Conservation (phyloP, 768 basidiomycete species). For the Strobilomyces echinocephalus region DNA sequence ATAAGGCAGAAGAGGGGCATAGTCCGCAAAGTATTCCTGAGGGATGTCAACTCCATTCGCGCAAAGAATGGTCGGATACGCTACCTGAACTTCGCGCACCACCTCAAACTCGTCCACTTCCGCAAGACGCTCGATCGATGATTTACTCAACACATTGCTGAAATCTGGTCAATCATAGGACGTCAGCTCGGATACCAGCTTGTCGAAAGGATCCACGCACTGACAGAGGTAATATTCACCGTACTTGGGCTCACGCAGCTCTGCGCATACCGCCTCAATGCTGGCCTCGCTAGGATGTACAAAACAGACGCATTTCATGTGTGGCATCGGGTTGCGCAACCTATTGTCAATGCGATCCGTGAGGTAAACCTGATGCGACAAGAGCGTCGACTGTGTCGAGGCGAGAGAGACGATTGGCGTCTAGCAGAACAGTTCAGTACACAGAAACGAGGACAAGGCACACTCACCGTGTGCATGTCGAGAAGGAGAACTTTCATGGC, state of each 20-base stretch:
- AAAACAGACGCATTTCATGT: constrained; percentile 97
- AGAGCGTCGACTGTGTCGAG: constrained; percentile 86
- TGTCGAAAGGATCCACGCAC: constrained; percentile 61
- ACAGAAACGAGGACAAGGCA: neutral
- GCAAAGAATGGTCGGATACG: constrained; percentile 14
- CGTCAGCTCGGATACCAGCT: constrained; percentile 15
- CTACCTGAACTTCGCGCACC: constrained; percentile 92
- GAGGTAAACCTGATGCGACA: constrained; percentile 95
- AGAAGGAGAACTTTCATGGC: constrained; percentile 96
- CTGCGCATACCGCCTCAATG: constrained; percentile 75
- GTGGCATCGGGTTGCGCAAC: constrained; percentile 85
- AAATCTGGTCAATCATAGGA: constrained; percentile 58
- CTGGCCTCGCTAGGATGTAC: constrained; percentile 79
- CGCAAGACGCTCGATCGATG: constrained; percentile 86
- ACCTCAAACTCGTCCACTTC: constrained; percentile 95
- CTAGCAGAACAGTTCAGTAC: constrained; percentile 35
- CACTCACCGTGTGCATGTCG: constrained; percentile 84
- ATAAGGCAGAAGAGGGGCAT: constrained; percentile 78
- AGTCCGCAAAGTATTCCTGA: constrained; percentile 98
- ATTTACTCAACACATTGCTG: constrained; percentile 88
- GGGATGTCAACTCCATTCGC: neutral
- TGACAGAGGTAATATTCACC: constrained; percentile 99
- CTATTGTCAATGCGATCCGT: constrained; percentile 97
- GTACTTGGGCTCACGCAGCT: constrained; percentile 87
- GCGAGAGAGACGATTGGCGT: constrained; percentile 95